Evolutionary conservation across 371 early-diverging fungal genomes (phyloP), one percentile per base, ranked within the genome.

Genomic region (Syncephalastrum sp.): DNA sequence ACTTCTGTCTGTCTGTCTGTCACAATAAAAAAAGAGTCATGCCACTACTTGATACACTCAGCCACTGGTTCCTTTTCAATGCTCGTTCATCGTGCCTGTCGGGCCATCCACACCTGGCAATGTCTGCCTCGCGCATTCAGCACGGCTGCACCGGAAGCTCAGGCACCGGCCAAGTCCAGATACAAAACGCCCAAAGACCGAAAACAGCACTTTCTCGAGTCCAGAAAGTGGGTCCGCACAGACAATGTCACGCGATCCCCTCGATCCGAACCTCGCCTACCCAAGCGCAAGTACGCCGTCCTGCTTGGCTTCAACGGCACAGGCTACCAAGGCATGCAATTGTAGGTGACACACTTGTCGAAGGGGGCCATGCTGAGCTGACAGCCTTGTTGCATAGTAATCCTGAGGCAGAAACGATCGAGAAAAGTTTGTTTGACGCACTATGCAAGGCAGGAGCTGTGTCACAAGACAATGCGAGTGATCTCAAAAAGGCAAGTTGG

Each of bases 281-380:
- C 96, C 16, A 99, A 99, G 71, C 82, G 85, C 48, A 91, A 92
- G 59, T 90, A 94, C 3, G 97, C 95, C 0, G 67, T 97, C 12
- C 65, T 97, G 49, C 74, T 97, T 69, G 93, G 95, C 4, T 99
- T 91, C 67, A 91, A 91, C 59, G 99, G 99, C 4, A 92, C 95
- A n/a, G 95, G 92, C 0, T 99, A 94, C 77, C 86, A 91, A 59
- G 99, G 99, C 33, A 93, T 97, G 95, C 97, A 98, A 70, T 77
- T 94, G 89, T 90, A 86, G 67, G 80, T 97, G 47, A 74, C 97
- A 68, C 93, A 95, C 4, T 99, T 91, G 67, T 90, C 91, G 59
- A 98, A 98, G n/a, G n/a, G n/a, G n/a, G 5, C 91, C 95, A 17
- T 95, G 92, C 0, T 99, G 93, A 77, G 86, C 90, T 59, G 99